Evolutionary conservation across 2,329 filamentous ascomycete genomes (phyloP), one percentile per base, ranked within the genome.

Genomic region (Microdochium bolleyi): DNA sequence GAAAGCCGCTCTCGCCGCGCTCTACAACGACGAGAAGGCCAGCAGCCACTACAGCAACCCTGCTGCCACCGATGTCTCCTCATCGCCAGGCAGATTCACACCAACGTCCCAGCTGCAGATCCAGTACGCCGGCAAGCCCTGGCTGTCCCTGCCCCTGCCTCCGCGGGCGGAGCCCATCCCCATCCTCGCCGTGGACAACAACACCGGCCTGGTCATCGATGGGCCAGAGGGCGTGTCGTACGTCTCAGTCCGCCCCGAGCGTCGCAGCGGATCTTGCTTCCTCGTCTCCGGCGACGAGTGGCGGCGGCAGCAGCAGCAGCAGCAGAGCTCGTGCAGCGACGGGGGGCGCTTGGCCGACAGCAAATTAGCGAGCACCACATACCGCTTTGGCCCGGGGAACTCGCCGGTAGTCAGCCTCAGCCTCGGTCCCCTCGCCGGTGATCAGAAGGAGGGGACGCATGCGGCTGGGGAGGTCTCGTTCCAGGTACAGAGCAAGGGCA

Each of bases 301-400:
- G 19, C 44, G 53, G 7, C 65, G 63, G 8, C 57, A 60, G 4
- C 51, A 54, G 24, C 22, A 49, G 24, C 1, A n/a, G n/a, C n/a
- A n/a, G n/a, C n/a, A n/a, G n/a, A n/a, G n/a, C n/a, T n/a, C n/a
- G n/a, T n/a, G n/a, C n/a, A n/a, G n/a, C n/a, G n/a, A n/a, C n/a
- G n/a, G n/a, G n/a, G n/a, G n/a, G n/a, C n/a, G n/a, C n/a, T n/a
- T n/a, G 60, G 61, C n/a, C 51, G 56, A 22, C 49, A 51, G 38
- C 53, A 60, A 13, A 4, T 59, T 82, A n/a, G 75, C 72, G 56
- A 69, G 63, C 1, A 84, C 81, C 0, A 74, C 71, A 3, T 84
- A 84, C 64, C 76, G 74, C 56, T 83, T 77, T 59, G 81, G 82
- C 0, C 80, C 80, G 1, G 71, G 71, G 41, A 71, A 72, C 2